phyloP scores from a whole-genome alignment of 83 land plant genomes.

The Picea abies region DNA sequence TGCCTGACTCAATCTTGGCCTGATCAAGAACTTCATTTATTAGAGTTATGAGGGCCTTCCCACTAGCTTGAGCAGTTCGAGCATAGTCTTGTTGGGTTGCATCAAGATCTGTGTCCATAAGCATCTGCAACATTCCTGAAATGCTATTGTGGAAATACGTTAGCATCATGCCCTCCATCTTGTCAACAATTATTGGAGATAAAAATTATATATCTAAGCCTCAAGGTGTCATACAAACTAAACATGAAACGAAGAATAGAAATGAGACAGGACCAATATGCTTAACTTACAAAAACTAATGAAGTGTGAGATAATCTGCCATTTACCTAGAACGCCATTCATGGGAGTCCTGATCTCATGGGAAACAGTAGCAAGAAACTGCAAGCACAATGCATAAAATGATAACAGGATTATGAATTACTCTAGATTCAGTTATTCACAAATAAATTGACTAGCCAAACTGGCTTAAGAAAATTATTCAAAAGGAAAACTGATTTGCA shows the following conservation, averaged over 20 bases:
- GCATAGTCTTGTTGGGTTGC: constrained; percentile 73
- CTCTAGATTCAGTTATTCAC: not conserved
- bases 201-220: not conserved
- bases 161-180: not conserved
- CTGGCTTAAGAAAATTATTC: not conserved
- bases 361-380: constrained; percentile 62
- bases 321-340: constrained; percentile 58
- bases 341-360: constrained; percentile 65
- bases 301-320: not conserved
- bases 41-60: constrained; percentile 60
- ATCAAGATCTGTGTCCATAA: constrained; percentile 65
- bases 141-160: not conserved
- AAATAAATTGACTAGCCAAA: not conserved
- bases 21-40: constrained; percentile 85
- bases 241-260: not conserved
- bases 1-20: constrained; percentile 83
- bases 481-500: not conserved
- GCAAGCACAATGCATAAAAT: constrained; percentile 14
- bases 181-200: not conserved
- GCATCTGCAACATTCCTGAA: constrained; percentile 32
- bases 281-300: not conserved
- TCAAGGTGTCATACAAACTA: no score
- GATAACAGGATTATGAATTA: not conserved
- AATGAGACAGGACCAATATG: not conserved
- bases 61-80: constrained; percentile 77